Evolutionary conservation across 345 rosid genomes (phyloP), one percentile per base, ranked within the genome.

Genomic region (Gossypium australe): DNA sequence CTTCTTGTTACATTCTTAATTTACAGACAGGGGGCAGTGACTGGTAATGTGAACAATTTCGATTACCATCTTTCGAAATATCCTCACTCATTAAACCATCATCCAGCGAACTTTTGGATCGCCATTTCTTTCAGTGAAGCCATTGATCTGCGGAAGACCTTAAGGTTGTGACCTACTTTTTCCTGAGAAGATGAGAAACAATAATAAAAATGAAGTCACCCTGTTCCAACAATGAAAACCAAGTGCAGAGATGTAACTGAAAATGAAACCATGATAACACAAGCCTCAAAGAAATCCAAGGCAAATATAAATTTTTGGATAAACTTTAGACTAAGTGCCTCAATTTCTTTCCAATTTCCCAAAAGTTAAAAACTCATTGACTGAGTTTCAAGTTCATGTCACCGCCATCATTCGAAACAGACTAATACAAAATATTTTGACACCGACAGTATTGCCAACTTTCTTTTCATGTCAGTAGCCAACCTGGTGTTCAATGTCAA

Each of bases 111-210:
- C 62, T 85, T 90, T 69, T 87, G 92, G 76, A 92, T 82, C 17
- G 89, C 78, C 80, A 86, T 78, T 86, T 93, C 99, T 82, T 95
- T 88, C 12, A 95, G 89, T 5, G 93, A 86, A 14, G 87, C 70
- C 52, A 90, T 97, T 67, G 91, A 81, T 78, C 99, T 85, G 18
- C 84, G 82, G 82, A 95, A 95, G 68, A 95, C 85, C 85, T 89
- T 95, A 20, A 92, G 88, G 81, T 84, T 80, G 82, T 81, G 92
- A 57, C 96, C 96, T 2, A 86, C 80, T 81, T 93, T 93, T 51
- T 89, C 94, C 98, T 92, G 89, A n/a, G 51, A 75, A 43, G 48
- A 75, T 58, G 65, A 43, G 59, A 7, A 63, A 72, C 60, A 76
- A 74, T 18, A 12, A 56, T 25, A 53, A 56, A 73, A 18, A 68